Base-by-base conservation (phyloP, 2,329 filamentous ascomycete genomes). In the Gremmenia infestans region DNA sequence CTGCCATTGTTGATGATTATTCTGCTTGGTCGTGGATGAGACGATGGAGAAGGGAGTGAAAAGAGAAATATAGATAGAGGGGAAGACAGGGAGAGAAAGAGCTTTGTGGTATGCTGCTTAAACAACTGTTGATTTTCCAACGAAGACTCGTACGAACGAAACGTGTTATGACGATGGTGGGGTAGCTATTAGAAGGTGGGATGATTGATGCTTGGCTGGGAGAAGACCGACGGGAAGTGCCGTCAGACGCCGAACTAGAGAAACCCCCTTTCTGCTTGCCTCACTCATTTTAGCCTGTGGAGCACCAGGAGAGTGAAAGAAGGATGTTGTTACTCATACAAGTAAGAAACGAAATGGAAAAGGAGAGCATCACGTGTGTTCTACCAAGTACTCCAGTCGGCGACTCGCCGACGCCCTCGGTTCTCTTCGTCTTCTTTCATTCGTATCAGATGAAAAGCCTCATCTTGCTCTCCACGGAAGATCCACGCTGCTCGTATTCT, bases 1-100 rank as follows among this genome's bases (percentile, higher is more conserved):
- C 52, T 56, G 63, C 60, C 67, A 68, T 68, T 53, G 39, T 60
- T 52, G 40, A 25, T 51, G 32, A 42, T 22, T 36, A 3, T 32
- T 39, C 6, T 47, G 19, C 9, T 48, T 48, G 7, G 7, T 48
- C 11, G 45, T n/a, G 12, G 25, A 22, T 4, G 19, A 25, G 22
- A 14, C 4, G 25, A 43, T 53, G 32, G 37, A 47, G 42, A 19
- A 39, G 23, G 35, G 12, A 45, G 35, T 17, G 45, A 40, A 19
- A 45, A 43, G 9, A 50, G 50, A 39, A 25, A 48, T 15, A 14
- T 22, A 17, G 32, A 53, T 17, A 50, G 28, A 32, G 47, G 22
- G 25, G n/a, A 28, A 23, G 36, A 52, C 19, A 15, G 42, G 19
- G 19, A 45, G 42, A 45, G 42, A 23, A 6, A n/a, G 15, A n/a